Evolutionary conservation across 208 protist genomes (phyloP).

Genomic region (Entamoeba invadens): DNA sequence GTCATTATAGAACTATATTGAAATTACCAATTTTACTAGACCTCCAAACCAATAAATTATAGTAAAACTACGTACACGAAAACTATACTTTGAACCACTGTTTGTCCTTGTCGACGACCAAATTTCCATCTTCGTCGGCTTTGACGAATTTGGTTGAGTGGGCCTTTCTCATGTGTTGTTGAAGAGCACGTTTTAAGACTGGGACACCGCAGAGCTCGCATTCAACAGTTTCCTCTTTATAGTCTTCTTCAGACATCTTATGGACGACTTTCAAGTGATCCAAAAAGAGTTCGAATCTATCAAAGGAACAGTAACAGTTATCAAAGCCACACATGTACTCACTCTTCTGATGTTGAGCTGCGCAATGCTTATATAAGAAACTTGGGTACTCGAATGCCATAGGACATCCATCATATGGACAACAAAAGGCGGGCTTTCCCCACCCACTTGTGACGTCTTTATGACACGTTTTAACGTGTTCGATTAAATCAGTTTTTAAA

Average conservation of each 20-base stretch:
- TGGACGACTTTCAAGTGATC: background rate
- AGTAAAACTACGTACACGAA: too few relatives aligned
- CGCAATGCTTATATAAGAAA: background rate
- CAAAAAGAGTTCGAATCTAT: background rate
- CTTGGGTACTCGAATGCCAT: background rate
- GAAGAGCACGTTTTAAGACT: background rate
- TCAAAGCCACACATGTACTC: background rate
- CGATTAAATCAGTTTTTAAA: background rate
- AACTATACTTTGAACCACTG: background rate
- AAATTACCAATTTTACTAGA: too few relatives aligned
- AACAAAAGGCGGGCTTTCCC: background rate
- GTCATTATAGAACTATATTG: too few relatives aligned
- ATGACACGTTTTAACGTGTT: background rate
- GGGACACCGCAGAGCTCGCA: background rate
- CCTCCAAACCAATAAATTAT: too few relatives aligned
- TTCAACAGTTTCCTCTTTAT: background rate
- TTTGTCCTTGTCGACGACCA: background rate
- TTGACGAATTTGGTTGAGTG: background rate
- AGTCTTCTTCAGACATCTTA: background rate
- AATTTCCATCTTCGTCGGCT: background rate
- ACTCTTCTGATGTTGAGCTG: background rate
- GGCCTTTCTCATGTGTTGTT: background rate
- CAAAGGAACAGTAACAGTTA: background rate
- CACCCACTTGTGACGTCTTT: background rate
- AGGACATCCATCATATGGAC: background rate